These are phyloP conservation scores for Pseudogymnoascus sp. DNA, from an alignment of 2,329 filamentous ascomycete genomes.

Conservation along the genomic window DNA sequence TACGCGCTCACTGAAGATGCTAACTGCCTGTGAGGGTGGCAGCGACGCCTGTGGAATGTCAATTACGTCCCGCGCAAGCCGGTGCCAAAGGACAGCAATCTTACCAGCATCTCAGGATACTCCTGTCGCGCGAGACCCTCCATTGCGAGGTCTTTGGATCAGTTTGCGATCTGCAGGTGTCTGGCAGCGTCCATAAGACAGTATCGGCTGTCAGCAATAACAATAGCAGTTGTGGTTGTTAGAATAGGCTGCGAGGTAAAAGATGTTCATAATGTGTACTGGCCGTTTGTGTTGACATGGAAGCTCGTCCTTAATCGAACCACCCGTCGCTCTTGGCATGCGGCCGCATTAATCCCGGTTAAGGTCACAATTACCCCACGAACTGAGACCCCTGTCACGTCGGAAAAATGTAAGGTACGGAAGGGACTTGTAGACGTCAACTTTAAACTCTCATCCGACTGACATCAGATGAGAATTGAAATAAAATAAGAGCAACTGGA, in stretches of 20 bases:
- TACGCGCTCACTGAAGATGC: slow-evolving; percentile 76
- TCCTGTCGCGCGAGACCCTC: slow-evolving; percentile 76
- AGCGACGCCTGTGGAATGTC: slow-evolving; percentile 57
- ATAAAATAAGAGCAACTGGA: neutral
- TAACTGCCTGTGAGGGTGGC: slow-evolving; percentile 73
- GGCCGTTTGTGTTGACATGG: slow-evolving; percentile 7
- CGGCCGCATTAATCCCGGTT: slow-evolving; percentile 5
- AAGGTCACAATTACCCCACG: neutral
- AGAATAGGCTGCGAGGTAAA: neutral
- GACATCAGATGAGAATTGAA: neutral
- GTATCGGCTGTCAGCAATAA: slow-evolving; percentile 3
- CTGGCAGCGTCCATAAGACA: slow-evolving; percentile 3
- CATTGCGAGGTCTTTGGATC: slow-evolving; percentile 39
- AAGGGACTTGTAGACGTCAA: neutral
- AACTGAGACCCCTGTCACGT: slow-evolving; percentile 2
- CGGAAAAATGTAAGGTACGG: neutral
- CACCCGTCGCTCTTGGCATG: neutral
- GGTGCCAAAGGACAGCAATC: slow-evolving; percentile 30
- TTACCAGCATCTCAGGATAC: slow-evolving; percentile 91
- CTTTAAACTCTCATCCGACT: neutral
- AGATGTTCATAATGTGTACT: neutral
- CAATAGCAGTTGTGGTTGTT: neutral
- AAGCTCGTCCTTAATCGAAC: slow-evolving; percentile 1
- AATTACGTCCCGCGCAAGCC: slow-evolving; percentile 20
- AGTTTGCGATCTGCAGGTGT: neutral